Evolutionary conservation across 306 rosid genomes (phyloP).

Genomic region (Medicago lupulina): DNA sequence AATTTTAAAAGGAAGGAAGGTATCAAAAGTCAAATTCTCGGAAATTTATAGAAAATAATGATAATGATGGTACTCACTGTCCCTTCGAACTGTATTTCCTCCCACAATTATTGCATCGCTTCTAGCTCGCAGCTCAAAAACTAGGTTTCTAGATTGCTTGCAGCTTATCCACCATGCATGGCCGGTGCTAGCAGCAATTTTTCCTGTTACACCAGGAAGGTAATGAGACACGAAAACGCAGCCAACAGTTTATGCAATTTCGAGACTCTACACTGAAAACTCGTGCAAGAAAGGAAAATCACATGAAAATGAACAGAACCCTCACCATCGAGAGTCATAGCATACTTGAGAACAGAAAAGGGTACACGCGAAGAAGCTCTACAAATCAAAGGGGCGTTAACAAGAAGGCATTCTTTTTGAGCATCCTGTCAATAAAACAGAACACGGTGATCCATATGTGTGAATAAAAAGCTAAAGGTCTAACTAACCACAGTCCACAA

Average conservation of each 20-base stretch:
- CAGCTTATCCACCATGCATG: slow-evolving; percentile 91
- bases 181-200: slow-evolving; percentile 87
- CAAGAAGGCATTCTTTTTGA: slow-evolving; percentile 74
- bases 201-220: slow-evolving; percentile 58
- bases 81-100: slow-evolving; percentile 87
- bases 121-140: slow-evolving; percentile 84
- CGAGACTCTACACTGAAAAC: not conserved
- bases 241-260: not conserved
- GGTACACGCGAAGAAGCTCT: slow-evolving; percentile 82
- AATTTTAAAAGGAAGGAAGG: slow-evolving; percentile 36
- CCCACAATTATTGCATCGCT: slow-evolving; percentile 92
- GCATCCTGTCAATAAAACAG: slow-evolving; percentile 64
- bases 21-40: slow-evolving; percentile 12
- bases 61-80: slow-evolving; percentile 64
- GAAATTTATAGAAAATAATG: slow-evolving; percentile 22
- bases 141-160: slow-evolving; percentile 71
- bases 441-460: not conserved
- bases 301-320: slow-evolving; percentile 26
- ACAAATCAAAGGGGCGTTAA: slow-evolving; percentile 92
- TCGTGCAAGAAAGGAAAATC: not conserved
- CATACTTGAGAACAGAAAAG: slow-evolving; percentile 89
- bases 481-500: not conserved
- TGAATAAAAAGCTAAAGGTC: not conserved
- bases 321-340: slow-evolving; percentile 99
- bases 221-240: slow-evolving; percentile 16